Base-by-base conservation (phyloP, 352 stramenopile genomes). In the Halophytophthora polymorphica region DNA sequence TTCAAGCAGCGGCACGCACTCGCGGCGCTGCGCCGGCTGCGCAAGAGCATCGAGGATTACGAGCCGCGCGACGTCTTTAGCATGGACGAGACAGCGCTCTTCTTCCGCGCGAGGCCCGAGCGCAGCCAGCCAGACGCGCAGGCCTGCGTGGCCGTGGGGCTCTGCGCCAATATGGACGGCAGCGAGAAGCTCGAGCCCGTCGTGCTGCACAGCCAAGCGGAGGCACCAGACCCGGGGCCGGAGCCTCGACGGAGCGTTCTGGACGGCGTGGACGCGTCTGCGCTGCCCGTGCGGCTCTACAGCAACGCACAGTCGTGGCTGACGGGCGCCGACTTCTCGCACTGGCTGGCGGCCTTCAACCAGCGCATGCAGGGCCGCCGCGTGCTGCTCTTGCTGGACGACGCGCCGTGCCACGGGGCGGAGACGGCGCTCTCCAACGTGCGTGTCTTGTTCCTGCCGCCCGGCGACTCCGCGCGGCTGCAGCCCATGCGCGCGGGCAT, bases 111-210 rank as follows among this genome's bases (percentile, higher is more conserved):
- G 49, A 5, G 4, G 6, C 56, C 56, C 5, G 17, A n/a, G 58
- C 55, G 54, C 8, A 62, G 2, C 2, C 29, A 29, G 13, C 2
- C 28, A 25, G 49, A 49, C 19, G 8, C 25, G 21, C 29, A 57
- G 53, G 31, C 52, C 39, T 40, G 39, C 11, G 10, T 55, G 15
- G 50, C 19, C 6, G 33, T 64, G 33, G 56, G 28, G 2, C 37
- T 64, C 8, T 64, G 56, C 29, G 58, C 48, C 56, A 64, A 64
- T 29, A 58, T 64, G 49, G 49, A 58, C 39, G 49, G 48, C 21
- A 64, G 46, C 13, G 55, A 58, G 22, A 64, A 64, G 38, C 36
- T 57, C 2, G 42, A 54, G 25, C 49, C 56, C 15, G 50, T 64
- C 17, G 56, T 64, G 49, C 46, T 64, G 6, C 37, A 58, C 33